Base-by-base conservation (phyloP, 805 yeast genomes). In the Debaryomyces maramus region DNA sequence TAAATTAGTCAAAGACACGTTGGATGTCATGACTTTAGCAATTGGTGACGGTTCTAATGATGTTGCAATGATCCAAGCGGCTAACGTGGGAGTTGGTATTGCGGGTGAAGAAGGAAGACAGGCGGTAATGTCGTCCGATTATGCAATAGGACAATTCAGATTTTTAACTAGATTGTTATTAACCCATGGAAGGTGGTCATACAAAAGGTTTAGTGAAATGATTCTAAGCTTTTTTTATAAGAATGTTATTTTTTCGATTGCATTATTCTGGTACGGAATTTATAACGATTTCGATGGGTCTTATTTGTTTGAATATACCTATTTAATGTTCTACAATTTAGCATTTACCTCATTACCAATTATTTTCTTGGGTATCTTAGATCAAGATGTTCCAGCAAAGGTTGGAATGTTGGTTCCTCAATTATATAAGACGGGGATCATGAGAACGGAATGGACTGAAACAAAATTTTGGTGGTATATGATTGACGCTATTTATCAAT, bases 71-170 rank as follows among this genome's bases (percentile, higher is more conserved):
- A 86, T 86, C 50, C 95, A 86, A 61, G 81, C 89, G 20, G 93
- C 95, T 1, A 83, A 86, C 63, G 83, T 86, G 33, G 95, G 95
- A 54, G 85, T 86, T 40, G 95, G 95, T 66, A 86, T 86, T 56
- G 90, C 90, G 3, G 95, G 95, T 65, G 93, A 86, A 67, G 95
- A 86, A 69, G 95, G 95, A 56, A 70, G 93, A 45, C 93, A 85
- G 62, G 93, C 93, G 14, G 93, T 78, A 4, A 86, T 86, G 95
- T 82, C 89, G 18, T 82, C 91, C 1, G 95, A 86, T 66, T 86
- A 84, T 62, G 95, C 91, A 15, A 65, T 86, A 54, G 93, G 91
- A 17, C 95, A 86, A 58, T 86, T 86, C 61, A 75, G 93, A 54
- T 86, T 73, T 53, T 61, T 86, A 45, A 71, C 83, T 0, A 75